phyloP scores from a whole-genome alignment of 2,329 filamentous ascomycete species.

The Penicillium sp. region DNA sequence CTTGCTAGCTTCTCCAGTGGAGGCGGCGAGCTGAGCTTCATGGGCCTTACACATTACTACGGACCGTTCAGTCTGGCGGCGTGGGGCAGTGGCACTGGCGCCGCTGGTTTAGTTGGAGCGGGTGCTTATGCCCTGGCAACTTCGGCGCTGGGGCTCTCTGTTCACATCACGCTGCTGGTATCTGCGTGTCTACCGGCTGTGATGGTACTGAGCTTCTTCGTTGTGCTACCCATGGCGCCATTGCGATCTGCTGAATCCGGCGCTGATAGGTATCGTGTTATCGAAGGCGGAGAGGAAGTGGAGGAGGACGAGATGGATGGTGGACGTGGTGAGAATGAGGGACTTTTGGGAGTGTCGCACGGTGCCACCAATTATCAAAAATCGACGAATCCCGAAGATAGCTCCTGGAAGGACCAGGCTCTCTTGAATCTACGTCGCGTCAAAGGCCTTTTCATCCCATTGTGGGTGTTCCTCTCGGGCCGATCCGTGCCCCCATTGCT shows the following conservation, averaged over 20 bases:
- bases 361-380: slow-evolving; percentile 23
- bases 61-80: slow-evolving; percentile 82
- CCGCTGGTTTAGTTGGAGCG: slow-evolving; percentile 82
- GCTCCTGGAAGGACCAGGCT: slow-evolving; percentile 41
- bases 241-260: slow-evolving; percentile 52
- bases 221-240: slow-evolving; percentile 70
- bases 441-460: slow-evolving; percentile 69
- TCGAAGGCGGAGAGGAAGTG: slow-evolving; percentile 48
- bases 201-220: slow-evolving; percentile 84
- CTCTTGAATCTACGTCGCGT: slow-evolving; percentile 64
- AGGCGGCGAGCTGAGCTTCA: slow-evolving; percentile 84
- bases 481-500: background rate
- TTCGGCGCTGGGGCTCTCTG: slow-evolving; percentile 73
- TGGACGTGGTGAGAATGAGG: slow-evolving; percentile 30
- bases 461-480: slow-evolving; percentile 47
- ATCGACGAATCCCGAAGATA: slow-evolving; percentile 10
- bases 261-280: slow-evolving; percentile 56
- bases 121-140: slow-evolving; percentile 86
- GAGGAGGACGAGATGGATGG: slow-evolving; percentile 36
- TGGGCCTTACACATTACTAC: slow-evolving; percentile 91
- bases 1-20: slow-evolving; percentile 84
- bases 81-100: slow-evolving; percentile 92
- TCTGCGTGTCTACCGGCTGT: slow-evolving; percentile 77
- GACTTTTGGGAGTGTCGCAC: slow-evolving; percentile 30
- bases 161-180: slow-evolving; percentile 72